These are phyloP conservation scores for Calamus simplicifolius DNA, from an alignment of 176 grass and related monocot genomes.

Conservation along the genomic window DNA sequence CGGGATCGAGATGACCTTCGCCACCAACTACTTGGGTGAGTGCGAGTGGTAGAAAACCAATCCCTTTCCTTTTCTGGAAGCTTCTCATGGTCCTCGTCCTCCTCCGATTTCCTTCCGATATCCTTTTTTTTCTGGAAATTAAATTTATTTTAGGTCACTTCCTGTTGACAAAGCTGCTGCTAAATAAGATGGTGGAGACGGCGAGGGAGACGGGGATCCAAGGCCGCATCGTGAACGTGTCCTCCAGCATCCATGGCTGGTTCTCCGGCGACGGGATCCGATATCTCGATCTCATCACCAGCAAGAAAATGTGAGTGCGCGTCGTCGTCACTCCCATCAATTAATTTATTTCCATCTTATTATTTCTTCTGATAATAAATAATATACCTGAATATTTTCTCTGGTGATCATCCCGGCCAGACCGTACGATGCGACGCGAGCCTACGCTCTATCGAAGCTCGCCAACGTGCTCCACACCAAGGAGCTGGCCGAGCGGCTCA, in stretches of 20 bases:
- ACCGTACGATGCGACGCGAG: slow-evolving; percentile 79
- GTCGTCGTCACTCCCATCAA: not conserved
- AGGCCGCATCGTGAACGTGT: slow-evolving; percentile 81
- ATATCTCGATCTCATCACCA: slow-evolving; percentile 67
- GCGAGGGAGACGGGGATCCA: slow-evolving; percentile 49
- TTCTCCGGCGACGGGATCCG: slow-evolving; percentile 83
- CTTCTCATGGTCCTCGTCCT: not conserved
- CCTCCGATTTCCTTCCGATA: not conserved
- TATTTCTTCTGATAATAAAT: not conserved
- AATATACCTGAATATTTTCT: too few relatives aligned
- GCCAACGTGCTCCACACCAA: slow-evolving; percentile 76
- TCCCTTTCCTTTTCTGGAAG: not conserved
- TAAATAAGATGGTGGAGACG: slow-evolving; percentile 60
- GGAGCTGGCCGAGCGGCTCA: slow-evolving; percentile 50
- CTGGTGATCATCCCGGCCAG: slow-evolving; percentile 18
- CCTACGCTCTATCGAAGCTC: slow-evolving; percentile 86
- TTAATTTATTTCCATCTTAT: not conserved
- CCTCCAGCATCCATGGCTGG: slow-evolving; percentile 90
- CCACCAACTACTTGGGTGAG: slow-evolving; percentile 85
- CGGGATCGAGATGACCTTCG: slow-evolving; percentile 98
- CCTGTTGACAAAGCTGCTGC: slow-evolving; percentile 61
- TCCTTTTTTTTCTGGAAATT: not conserved
- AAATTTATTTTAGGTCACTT: slow-evolving; percentile 52
- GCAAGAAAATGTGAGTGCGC: slow-evolving; percentile 52
- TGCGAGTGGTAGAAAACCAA: too few relatives aligned